Evolutionary conservation across 2,329 filamentous ascomycete genomes (phyloP), one percentile per base, ranked within the genome.

Genomic region (Curvularia sp.): DNA sequence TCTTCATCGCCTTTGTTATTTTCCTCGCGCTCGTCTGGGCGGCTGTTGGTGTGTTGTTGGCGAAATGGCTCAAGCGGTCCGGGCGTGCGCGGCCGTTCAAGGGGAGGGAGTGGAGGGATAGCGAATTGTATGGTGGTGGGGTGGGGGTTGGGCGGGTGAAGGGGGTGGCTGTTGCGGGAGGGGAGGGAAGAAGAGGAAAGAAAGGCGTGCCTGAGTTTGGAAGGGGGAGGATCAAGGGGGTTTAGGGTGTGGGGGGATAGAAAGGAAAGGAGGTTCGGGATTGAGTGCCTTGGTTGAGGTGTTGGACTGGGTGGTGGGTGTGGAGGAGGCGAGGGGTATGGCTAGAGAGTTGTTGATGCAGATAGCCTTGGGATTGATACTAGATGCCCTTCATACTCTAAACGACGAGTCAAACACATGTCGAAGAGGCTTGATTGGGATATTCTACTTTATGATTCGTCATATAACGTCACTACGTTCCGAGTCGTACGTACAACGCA

Each of bases 1-100:
- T 67, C 50, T 53, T 57, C 42, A 39, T 67, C 27, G 55, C 55
- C 38, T 59, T 70, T 41, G 13, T 63, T 34, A n/a, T 70, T n/a
- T 25, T 63, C 12, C 34, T 69, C 32, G 67, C 67, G 21, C 8
- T 52, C 12, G 57, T 55, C 34, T 70, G 67, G 67, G 53, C 56
- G 15, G 25, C 48, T 25, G 54, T 69, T 15, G 67, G 67, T 10
- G 13, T 67, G 12, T 27, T 65, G 28, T 57, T 70, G 9, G 66
- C 66, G 18, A 49, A 41, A 15, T 69, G 63, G 57, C 56, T 69
- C 5, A 67, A 68, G 19, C 67, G 69, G 42, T 58, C 64, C 1
- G 61, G 64, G 2, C 53, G 63, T 3, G 41, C 54, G n/a, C 53
- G 51, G 10, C 64, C 67, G 8, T 64, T 63, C 10, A 61, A 61